Base-by-base conservation (phyloP, 2,329 filamentous ascomycete genomes). In the Diaporthe velutina region DNA sequence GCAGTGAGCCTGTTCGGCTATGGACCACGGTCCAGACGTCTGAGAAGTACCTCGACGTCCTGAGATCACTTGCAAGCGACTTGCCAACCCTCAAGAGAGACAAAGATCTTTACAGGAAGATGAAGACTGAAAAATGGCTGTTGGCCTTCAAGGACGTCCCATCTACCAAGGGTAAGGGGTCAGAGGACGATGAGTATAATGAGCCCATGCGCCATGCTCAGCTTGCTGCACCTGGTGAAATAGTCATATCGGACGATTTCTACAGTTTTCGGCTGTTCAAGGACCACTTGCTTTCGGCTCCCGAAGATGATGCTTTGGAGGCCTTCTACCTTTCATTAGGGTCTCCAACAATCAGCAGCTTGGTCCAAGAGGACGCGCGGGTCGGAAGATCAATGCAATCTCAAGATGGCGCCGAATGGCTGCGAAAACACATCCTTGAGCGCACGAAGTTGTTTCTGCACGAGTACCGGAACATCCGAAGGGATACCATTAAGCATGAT, bases 241-340 rank as follows among this genome's bases (percentile, higher is more conserved):
- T 97, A 78, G 92, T 97, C 55, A 90, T 98, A 73, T 86, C 96
- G 15, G 95, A 98, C 81, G 96, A 98, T 79, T 96, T 97, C 79
- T 94, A 95, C 79, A 95, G 94, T 80, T 98, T 96, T 82, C 93
- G 93, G 45, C 87, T 97, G 1, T 99, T 99, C 87, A 96, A 96
- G 80, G 91, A 95, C 70, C 91, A 92, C 76, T 88, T 99, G 40
- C 89, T 98, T 38, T 95, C 94, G 76, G 95, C 96, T 0, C 97
- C 97, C 0, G 94, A 98, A 82, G 97, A 99, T 80, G 97, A 98
- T 77, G 82, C 85, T 0, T 86, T 99, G 1, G 97, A 99, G 81
- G 89, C 90, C 1, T 96, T 99, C 77, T 99, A 99, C 83, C 84
- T 91, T 48, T 89, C 92, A 10, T 91, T 99, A 4, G 97, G 97